A percentile compares a stretch with the other conserved stretches of the same genome.
Conservation (phyloP, 2,329 filamentous ascomycete genomes). For the Ceratocystis variospora region DNA sequence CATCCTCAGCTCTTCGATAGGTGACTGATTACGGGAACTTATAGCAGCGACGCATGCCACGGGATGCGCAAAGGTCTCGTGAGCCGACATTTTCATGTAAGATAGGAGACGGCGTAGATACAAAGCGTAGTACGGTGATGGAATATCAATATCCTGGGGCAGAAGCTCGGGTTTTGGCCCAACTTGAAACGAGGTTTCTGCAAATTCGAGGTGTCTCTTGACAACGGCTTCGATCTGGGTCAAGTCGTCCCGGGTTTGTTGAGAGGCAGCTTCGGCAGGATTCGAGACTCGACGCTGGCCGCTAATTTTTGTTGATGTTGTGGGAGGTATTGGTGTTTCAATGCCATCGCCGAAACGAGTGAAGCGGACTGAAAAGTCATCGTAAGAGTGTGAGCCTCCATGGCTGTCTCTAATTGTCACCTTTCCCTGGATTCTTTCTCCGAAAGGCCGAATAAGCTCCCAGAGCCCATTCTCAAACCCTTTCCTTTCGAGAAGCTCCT, state of each 20-base stretch:
- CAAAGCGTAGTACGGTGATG: conserved; percentile 70
- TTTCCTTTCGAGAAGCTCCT: conserved; percentile 66
- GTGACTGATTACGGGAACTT: conserved; percentile 69
- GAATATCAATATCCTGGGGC: conserved; percentile 33
- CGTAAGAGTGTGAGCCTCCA: conserved; percentile 67
- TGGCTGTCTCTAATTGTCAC: conserved; percentile 83
- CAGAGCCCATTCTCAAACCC: conserved; percentile 71
- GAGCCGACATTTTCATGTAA: conserved; percentile 59
- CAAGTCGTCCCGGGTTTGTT: conserved; percentile 27
- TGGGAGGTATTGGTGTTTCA: conserved; percentile 35
- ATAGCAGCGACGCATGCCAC: conserved; percentile 92
- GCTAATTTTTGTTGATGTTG: conserved; percentile 20
- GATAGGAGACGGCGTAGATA: conserved; percentile 77
- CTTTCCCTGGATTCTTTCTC: conserved; percentile 74
- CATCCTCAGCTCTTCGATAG: conserved; percentile 73
- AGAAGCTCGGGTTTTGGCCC: conserved; percentile 28
- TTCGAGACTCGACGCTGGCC: conserved; percentile 9
- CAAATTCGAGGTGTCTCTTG: conserved; percentile 62
- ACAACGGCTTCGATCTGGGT: conserved; percentile 67
- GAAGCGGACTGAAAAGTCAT: conserved; percentile 85
- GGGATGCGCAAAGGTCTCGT: conserved; percentile 89
- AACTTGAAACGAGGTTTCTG: conserved; percentile 42
- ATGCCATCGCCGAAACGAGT: conserved; percentile 51
- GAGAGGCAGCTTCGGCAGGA: conserved; percentile 12
- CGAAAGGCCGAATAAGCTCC: conserved; percentile 79